Percentiles rank a stretch among this genome's conserved stretches.
Conservation (phyloP, 2,329 filamentous ascomycete genomes). For the Zalaria obscura region DNA sequence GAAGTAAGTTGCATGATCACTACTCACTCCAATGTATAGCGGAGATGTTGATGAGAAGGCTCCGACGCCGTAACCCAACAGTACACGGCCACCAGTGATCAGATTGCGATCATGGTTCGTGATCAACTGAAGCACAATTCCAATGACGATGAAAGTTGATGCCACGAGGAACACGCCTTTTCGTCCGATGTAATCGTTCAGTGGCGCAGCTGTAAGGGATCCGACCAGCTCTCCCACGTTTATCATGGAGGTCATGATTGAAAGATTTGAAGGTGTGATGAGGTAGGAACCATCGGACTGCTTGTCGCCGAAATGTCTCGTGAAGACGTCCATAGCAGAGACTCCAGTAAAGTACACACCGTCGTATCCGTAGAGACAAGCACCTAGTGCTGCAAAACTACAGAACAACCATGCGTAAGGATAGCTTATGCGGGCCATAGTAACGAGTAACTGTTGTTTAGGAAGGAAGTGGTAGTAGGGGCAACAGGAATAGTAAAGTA, state of each 20-base stretch:
- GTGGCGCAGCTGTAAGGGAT: slow-evolving; percentile 20
- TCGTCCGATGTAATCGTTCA: slow-evolving; percentile 22
- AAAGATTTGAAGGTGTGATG: slow-evolving; percentile 12
- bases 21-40: too few species aligned
- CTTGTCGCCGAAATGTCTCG: slow-evolving; percentile 18
- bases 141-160: slow-evolving; percentile 15
- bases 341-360: slow-evolving; percentile 24
- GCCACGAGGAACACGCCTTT: slow-evolving; percentile 19
- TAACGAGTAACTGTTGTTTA: too few species aligned
- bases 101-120: slow-evolving; percentile 1
- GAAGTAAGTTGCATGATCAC: too few species aligned
- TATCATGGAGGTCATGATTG: slow-evolving; percentile 25
- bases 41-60: too few species aligned
- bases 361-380: slow-evolving; percentile 24
- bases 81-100: slow-evolving; percentile 4
- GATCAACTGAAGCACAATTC: slow-evolving; percentile 3
- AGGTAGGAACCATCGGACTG: slow-evolving; percentile 15
- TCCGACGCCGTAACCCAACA: too few species aligned
- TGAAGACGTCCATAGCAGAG: slow-evolving; percentile 18
- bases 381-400: slow-evolving; percentile 22
- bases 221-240: slow-evolving; percentile 25
- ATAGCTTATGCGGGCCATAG: slow-evolving; percentile 11
- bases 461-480: too few species aligned
- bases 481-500: too few species aligned
- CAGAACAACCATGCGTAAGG: slow-evolving; percentile 21